Conservation (phyloP, 768 basidiomycete genomes). For the Xerocomellus amylosporus region DNA sequence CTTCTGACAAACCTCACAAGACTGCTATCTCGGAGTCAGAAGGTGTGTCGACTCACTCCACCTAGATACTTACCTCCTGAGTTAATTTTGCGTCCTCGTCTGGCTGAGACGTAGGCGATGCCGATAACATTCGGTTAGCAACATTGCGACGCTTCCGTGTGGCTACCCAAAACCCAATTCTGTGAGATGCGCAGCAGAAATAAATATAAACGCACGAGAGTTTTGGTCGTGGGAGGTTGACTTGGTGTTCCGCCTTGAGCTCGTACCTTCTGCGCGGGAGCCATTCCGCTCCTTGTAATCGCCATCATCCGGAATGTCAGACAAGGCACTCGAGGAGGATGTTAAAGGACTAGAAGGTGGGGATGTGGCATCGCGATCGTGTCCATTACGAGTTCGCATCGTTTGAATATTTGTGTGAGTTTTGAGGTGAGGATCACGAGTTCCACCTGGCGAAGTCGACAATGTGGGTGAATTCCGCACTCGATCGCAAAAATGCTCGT, state of each 20-base stretch:
- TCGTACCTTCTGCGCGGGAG: slow-evolving; percentile 35
- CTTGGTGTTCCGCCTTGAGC: slow-evolving; percentile 52
- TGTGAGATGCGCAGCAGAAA: slow-evolving; percentile 6
- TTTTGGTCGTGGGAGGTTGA: slow-evolving; percentile 51
- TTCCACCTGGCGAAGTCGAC: slow-evolving; percentile 37
- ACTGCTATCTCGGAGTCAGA: slow-evolving; percentile 50
- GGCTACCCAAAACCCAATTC: slow-evolving; percentile 25
- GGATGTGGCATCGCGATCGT: slow-evolving; percentile 47
- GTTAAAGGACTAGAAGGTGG: slow-evolving; percentile 74
- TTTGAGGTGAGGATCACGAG: slow-evolving; percentile 51
- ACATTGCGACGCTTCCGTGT: slow-evolving; percentile 32
- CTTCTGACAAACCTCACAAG: slow-evolving; percentile 91
- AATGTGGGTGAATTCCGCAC: slow-evolving; percentile 62
- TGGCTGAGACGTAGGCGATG: slow-evolving; percentile 22
- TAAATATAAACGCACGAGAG: slow-evolving; percentile 32
- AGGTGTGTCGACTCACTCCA: slow-evolving; percentile 7
- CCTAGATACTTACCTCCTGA: slow-evolving; percentile 47
- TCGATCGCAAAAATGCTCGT: slow-evolving; percentile 83
- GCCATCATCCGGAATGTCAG: slow-evolving; percentile 76
- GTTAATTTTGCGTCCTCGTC: slow-evolving; percentile 43
- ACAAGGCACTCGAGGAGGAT: slow-evolving; percentile 73
- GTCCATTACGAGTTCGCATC: slow-evolving; percentile 36
- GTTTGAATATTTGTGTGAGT: slow-evolving; percentile 51
- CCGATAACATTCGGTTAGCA: slow-evolving; percentile 22
- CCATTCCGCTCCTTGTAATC: slow-evolving; percentile 58